Evolutionary conservation across 2,329 filamentous ascomycete species (phyloP), one percentile per base, ranked within the genome.

Genomic region (Arachnopeziza araneosa): DNA sequence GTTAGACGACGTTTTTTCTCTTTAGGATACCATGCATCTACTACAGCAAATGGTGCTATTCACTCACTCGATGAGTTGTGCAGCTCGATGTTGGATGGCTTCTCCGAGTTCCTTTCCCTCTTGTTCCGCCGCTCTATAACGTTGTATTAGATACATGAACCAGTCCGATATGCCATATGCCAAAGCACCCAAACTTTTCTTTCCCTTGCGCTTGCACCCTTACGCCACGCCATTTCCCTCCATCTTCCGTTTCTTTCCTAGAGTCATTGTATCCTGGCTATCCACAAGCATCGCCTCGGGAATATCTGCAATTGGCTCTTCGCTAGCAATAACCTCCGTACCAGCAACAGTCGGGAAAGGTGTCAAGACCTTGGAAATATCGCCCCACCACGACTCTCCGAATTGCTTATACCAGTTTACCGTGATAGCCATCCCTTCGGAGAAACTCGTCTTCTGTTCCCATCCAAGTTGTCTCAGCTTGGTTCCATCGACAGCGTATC

Each of bases 311-410:
- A 71, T 57, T 7, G 66, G 51, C 55, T 70, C 68, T 5, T 59
- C 61, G 52, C 64, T 63, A 1, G 80, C 80, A 59, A 84, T 72
- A 51, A 87, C 79, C 64, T 84, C 79, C 12, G 75, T 75, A 26
- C 81, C 80, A 58, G 78, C 77, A 19, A 88, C 83, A 14, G 83
- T 79, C 1, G 85, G 87, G 75, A 87, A 89, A 3, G 87, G 85
- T 44, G 83, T 87, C 57, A 90, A 78, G 21, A 88, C 85, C 70
- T 85, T 84, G 69, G 79, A 83, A 67, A 90, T 88, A 66, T 89
- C 83, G 54, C 87, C 87, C 87, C 87, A 90, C 87, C 87, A 90
- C 48, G 78, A 70, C 76, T 87, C 83, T 5, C 85, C 85, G 60
- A 85, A 90, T 58, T 74, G 75, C 49, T 75, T 78, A 72, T 91